Conservation (phyloP, 148 eudicot genomes). For the Silene uniflora region DNA sequence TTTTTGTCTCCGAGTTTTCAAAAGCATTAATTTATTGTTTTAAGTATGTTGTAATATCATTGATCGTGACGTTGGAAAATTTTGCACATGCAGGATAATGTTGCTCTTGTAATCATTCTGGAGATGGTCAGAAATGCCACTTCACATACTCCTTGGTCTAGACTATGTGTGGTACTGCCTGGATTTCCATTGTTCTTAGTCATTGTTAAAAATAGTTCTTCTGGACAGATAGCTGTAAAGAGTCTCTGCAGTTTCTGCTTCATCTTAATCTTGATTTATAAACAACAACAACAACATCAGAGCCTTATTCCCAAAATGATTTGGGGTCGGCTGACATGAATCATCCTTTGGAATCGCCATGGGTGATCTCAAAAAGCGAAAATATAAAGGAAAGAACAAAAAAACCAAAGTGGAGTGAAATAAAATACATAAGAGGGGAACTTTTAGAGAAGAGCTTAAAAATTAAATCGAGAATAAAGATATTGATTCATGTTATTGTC, state of each 20-base stretch:
- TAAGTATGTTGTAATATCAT: neutral
- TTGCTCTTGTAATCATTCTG: conserved; percentile 62
- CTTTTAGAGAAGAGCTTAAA: no score
- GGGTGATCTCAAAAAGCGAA: no score
- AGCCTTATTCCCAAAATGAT: no score
- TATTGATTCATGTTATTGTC: no score
- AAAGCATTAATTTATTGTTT: neutral
- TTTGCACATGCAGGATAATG: conserved; percentile 47
- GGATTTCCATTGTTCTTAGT: conserved; percentile 29
- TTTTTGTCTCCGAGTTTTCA: neutral
- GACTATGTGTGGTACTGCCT: conserved; percentile 29
- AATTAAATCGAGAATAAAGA: no score
- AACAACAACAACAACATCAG: no score
- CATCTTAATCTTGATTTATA: neutral
- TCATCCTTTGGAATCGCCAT: no score
- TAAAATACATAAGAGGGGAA: no score
- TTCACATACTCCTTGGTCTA: conserved; percentile 17
- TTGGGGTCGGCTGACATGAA: no score
- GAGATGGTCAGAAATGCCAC: conserved; percentile 59
- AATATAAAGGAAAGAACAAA: no score
- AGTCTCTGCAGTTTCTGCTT: conserved; percentile 3
- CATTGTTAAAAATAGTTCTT: conserved; percentile 25
- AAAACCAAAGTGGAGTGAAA: no score
- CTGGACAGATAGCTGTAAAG: neutral
- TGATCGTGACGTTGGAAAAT: neutral